Conservation (phyloP, 768 basidiomycete genomes). For the Dentipellis fragilis region DNA sequence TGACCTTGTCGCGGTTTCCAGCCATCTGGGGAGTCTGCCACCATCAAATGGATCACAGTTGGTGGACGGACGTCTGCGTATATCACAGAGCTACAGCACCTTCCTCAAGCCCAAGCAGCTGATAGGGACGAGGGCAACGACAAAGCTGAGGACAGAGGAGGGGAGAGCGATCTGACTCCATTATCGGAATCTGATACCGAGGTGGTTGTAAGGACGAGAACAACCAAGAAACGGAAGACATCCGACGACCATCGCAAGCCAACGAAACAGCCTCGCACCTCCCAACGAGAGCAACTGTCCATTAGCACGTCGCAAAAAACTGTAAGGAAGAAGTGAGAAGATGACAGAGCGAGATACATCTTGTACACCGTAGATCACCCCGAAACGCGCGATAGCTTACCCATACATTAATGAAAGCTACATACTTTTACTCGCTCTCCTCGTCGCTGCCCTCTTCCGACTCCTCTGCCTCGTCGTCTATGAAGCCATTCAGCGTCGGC, state of each 20-base stretch:
- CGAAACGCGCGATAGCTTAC: background rate
- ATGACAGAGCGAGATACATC: background rate
- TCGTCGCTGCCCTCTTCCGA: slow-evolving; percentile 39
- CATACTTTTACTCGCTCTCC: slow-evolving; percentile 9
- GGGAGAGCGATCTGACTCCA: slow-evolving; percentile 18
- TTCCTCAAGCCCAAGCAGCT: background rate
- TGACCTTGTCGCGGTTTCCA: slow-evolving; percentile 17
- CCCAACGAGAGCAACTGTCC: no score
- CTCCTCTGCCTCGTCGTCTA: slow-evolving; percentile 59
- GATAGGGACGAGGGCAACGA: background rate
- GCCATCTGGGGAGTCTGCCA: slow-evolving; percentile 63
- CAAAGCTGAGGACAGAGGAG: background rate
- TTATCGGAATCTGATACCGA: slow-evolving; percentile 14
- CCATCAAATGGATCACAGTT: slow-evolving; percentile 65
- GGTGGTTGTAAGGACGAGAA: slow-evolving; percentile 1
- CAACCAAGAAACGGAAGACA: no score
- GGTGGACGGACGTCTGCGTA: slow-evolving; percentile 72
- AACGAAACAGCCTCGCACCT: no score
- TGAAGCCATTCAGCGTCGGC: slow-evolving; percentile 20
- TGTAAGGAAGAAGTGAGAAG: background rate
- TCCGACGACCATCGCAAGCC: no score
- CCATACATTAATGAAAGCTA: background rate
- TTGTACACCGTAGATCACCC: background rate
- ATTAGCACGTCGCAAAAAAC: no score
- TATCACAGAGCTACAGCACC: slow-evolving; percentile 48